Evolutionary conservation across 2,329 filamentous ascomycete genomes (phyloP).

Genomic region (Beauveria sp.): DNA sequence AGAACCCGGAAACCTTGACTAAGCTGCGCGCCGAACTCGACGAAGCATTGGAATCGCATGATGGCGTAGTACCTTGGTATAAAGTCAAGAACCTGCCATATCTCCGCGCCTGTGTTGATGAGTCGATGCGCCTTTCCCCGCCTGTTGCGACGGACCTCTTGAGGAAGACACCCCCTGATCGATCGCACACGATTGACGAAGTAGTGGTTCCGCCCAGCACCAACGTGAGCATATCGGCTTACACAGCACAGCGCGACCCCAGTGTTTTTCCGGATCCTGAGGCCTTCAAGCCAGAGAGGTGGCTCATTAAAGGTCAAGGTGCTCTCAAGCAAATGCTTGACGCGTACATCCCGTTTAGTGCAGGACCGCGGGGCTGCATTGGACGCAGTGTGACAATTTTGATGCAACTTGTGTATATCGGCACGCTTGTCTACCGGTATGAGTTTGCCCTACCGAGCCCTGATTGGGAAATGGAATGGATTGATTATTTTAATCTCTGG

Average conservation of each 20-base stretch:
- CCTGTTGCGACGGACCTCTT: background rate
- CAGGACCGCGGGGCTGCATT: background rate
- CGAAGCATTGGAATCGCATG: background rate
- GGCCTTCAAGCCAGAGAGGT: background rate
- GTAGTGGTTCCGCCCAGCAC: background rate
- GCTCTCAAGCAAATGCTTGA: background rate
- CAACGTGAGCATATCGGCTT: background rate
- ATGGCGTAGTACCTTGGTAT: background rate
- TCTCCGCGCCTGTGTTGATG: background rate
- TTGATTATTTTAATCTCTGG: background rate
- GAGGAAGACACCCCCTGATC: background rate
- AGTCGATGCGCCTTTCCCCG: background rate
- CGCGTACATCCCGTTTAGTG: background rate
- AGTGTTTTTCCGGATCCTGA: background rate
- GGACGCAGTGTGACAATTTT: background rate
- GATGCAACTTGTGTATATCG: background rate
- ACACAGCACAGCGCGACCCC: background rate
- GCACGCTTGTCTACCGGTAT: background rate
- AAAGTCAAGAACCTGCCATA: background rate
- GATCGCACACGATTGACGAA: background rate
- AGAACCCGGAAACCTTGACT: background rate
- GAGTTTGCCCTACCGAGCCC: background rate
- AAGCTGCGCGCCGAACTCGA: background rate
- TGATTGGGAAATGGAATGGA: background rate
- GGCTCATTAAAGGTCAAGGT: background rate